Conservation (phyloP, 371 early-diverging fungal species). For the Batkoa obscura region DNA sequence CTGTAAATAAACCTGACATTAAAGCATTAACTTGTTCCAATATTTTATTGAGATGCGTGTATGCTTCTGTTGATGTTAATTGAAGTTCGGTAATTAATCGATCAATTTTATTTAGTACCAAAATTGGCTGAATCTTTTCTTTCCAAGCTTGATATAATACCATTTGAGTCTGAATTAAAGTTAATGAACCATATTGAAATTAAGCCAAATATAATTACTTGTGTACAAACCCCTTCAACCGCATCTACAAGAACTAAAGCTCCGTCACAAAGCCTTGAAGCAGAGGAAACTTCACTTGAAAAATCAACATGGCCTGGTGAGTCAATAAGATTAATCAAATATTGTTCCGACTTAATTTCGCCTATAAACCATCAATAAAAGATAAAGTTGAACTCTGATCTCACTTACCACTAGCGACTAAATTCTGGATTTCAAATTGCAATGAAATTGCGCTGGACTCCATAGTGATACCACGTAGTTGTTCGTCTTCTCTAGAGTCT, state of each 20-base stretch:
- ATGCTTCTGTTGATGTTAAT: constrained; percentile 82
- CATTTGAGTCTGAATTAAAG: constrained; percentile 51
- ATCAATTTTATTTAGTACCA: constrained; percentile 99
- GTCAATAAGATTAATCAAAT: constrained; percentile 93
- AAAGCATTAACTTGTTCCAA: constrained; percentile 92
- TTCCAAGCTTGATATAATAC: constrained; percentile 87
- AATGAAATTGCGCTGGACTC: constrained; percentile 93
- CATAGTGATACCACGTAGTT: constrained; percentile 99
- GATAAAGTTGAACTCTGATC: background rate
- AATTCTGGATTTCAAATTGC: constrained; percentile 43
- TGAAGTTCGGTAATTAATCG: constrained; percentile 83
- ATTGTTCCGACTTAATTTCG: constrained; percentile 25
- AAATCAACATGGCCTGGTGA: constrained; percentile 99
- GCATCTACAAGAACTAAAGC: constrained; percentile 95
- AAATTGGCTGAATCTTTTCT: constrained; percentile 71
- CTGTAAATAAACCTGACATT: constrained; percentile 80
- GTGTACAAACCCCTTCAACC: constrained; percentile 97
- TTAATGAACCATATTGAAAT: constrained; percentile 10
- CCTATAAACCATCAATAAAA: background rate
- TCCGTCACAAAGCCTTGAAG: constrained; percentile 92
- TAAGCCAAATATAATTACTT: constrained; percentile 25
- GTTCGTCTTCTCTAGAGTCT: constrained; percentile 98
- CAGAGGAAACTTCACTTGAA: constrained; percentile 89
- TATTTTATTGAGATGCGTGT: constrained; percentile 70
- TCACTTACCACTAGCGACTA: background rate